These are phyloP conservation scores for Aspergillus hortae DNA, from an alignment of 2,329 filamentous ascomycete species.

Conservation along the genomic window DNA sequence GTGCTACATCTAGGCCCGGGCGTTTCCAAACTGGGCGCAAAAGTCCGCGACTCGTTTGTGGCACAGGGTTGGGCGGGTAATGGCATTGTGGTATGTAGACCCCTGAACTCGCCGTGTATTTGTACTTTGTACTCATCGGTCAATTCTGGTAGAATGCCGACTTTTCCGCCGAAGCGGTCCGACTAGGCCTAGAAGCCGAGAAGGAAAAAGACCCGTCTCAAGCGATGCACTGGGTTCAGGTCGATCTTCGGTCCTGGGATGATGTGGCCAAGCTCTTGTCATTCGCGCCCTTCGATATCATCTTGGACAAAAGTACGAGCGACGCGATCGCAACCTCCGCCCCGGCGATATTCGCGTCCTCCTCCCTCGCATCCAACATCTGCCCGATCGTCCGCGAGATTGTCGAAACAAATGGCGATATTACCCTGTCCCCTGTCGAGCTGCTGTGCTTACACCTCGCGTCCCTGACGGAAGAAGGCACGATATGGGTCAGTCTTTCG, in stretches of 20 bases:
- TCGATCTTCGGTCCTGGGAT: conserved; percentile 30
- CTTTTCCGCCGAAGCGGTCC: conserved; percentile 37
- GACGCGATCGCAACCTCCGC: conserved; percentile 33
- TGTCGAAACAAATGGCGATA: conserved; percentile 6
- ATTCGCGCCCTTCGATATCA: conserved; percentile 29
- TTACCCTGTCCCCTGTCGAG: conserved; percentile 30
- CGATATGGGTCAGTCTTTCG: conserved; percentile 31
- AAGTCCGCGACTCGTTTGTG: conserved; percentile 26
- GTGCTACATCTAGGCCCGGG: conserved; percentile 35
- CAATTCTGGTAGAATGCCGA: conserved; percentile 29
- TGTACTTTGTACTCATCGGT: neutral
- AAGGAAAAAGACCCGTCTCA: conserved; percentile 11
- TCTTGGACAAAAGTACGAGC: conserved; percentile 37
- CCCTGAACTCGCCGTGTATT: neutral
- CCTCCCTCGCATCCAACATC: conserved; percentile 6
- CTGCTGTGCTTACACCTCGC: conserved; percentile 32
- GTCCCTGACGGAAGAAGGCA: conserved; percentile 24
- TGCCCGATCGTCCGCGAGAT: conserved; percentile 22
- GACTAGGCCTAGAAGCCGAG: conserved; percentile 27
- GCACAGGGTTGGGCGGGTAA: conserved; percentile 24
- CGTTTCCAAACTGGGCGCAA: conserved; percentile 29
- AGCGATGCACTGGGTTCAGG: conserved; percentile 31
- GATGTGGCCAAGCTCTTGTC: conserved; percentile 22
- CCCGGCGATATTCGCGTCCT: conserved; percentile 11
- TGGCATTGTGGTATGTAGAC: conserved; percentile 29